These are phyloP conservation scores for Brassica carinata DNA, from an alignment of 345 rosid species.

Conservation along the genomic window DNA sequence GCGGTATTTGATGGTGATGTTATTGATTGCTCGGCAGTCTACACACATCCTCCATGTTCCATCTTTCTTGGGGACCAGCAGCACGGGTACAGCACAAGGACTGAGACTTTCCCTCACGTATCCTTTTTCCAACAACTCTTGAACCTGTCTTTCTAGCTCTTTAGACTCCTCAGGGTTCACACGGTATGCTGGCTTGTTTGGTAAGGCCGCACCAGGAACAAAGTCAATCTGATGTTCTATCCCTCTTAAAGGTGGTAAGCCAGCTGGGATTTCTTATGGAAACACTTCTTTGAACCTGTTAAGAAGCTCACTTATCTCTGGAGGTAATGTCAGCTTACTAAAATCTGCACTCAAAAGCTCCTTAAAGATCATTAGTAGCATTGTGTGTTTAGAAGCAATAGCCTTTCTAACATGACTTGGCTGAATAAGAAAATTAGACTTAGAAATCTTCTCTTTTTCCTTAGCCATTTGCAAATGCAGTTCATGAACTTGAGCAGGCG, in stretches of 20 bases:
- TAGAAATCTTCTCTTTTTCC: neutral
- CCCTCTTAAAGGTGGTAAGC: neutral
- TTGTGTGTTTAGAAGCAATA: too few species aligned
- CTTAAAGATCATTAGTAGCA: neutral
- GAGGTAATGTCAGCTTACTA: too few species aligned
- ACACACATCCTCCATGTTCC: neutral
- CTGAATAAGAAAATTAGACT: neutral
- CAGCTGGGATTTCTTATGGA: too few species aligned
- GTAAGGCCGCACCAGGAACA: too few species aligned
- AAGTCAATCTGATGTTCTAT: too few species aligned
- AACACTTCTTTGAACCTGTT: neutral
- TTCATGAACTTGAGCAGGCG: neutral
- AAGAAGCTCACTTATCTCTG: neutral
- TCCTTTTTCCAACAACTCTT: neutral
- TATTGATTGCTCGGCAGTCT: too few species aligned
- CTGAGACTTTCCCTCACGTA: too few species aligned
- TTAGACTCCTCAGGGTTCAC: neutral
- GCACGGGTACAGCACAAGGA: neutral
- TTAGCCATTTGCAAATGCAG: neutral
- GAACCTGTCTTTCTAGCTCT: neutral
- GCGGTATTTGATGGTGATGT: too few species aligned
- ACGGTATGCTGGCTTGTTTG: too few species aligned
- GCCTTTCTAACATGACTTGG: neutral
- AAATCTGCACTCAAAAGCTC: neutral
- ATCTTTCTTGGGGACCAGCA: neutral